Evolutionary conservation across 805 yeast species (phyloP), one percentile per base, ranked within the genome.

Genomic region (Candida arabinofermentans): DNA sequence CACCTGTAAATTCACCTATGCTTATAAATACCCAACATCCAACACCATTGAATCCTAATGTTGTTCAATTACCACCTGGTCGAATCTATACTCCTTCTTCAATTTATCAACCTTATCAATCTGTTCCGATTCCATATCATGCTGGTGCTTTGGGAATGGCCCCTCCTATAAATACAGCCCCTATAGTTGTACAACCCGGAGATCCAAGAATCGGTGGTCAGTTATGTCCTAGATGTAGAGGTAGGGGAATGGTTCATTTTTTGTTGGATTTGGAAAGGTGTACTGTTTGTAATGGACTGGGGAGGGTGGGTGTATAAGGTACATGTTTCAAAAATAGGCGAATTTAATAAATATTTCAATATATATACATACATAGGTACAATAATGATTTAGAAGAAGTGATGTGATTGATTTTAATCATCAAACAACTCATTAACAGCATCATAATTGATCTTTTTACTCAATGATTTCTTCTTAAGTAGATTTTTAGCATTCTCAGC

Each of bases 371-470:
- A 21, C 5, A 13, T 26, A 19, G 14, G 27, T 31, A 13, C 18
- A n/a, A 27, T 8, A 27, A n/a, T 24, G 29, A 36, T 24, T n/a
- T 24, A 21, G 14, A 23, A 21, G 10, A n/a, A 14, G 9, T n/a
- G 32, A 16, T 14, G 18, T 7, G 14, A 27, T 27, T 8, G 9
- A 9, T 14, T n/a, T 10, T 27, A 39, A 45, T 60, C 64, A 30
- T 58, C 61, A 35, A 65, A 73, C 49, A 75, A 59, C 45, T 72
- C 77, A 48, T 81, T 82, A 40, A 91, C 76, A 4, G 91, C 89
- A 36, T 75, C 81, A 61, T 93, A 93, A 62, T 93, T 93, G 62
- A 93, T 85, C 70, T 93, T 93, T 65, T 83, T 85, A 22, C 96
- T 86, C 50, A 83, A 81, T 6, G 85, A 71, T 55, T 86, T 82